Evolutionary conservation across 345 rosid genomes (phyloP), one percentile per base, ranked within the genome.

Genomic region (Citrus reticulata): DNA sequence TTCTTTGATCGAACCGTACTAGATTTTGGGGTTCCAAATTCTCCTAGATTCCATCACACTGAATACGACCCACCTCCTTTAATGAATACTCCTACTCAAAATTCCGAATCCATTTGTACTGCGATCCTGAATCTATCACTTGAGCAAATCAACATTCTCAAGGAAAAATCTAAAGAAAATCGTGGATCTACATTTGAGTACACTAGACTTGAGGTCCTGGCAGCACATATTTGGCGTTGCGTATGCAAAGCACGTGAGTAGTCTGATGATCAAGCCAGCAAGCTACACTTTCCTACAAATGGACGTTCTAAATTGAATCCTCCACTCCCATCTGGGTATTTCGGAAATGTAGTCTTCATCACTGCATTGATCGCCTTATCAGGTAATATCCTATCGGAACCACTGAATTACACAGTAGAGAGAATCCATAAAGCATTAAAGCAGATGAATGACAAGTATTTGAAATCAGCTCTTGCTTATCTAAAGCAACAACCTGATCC

Each of bases 401-500:
- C 46, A 0, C 16, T 34, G 25, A 17, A 5, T 17, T 2, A 35
- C 0, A 66, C 70, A 1, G 25, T 35, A 19, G 6, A 66, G 2
- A 19, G 11, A 34, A 34, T 66, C 22, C 70, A 66, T 19, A 3
- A 1, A 66, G 13, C 70, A 6, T 17, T 66, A 34, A 0, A 34
- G 14, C 5, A 0, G 6, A 66, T 34, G 25, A 11, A 66, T 66
- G 14, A 19, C 9, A 7, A 35, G 25, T 66, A 34, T 34, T 66
- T 66, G 13, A 19, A 35, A 5, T 66, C 70, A 2, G 25, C 25
- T 7, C 25, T 66, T 19, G 42, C 46, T 66, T 66, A 34, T 9
- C 6, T 66, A 7, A 22, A 8, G 5, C 70, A 66, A 35, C 27
- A 13, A 11, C 22, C 22, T 1, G 91, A 88, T 64, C 62, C 83